These are phyloP conservation scores for Ormosia semicastrata DNA, from an alignment of 306 rosid species.

Conservation along the genomic window DNA sequence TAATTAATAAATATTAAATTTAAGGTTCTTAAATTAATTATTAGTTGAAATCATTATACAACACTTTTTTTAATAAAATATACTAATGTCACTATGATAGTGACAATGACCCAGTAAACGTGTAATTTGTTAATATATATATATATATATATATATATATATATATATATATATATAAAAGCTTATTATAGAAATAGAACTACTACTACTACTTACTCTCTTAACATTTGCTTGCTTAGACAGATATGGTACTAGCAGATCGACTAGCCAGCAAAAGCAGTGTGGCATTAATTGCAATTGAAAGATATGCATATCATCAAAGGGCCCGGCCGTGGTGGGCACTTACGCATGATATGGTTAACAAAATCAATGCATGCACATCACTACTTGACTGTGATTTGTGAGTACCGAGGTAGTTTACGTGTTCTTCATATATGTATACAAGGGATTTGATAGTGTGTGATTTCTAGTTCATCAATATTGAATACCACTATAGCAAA, in stretches of 20 bases:
- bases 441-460: neutral
- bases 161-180: no score
- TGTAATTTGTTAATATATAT: no score
- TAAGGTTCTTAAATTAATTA: no score
- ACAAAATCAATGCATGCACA: slow-evolving; percentile 27
- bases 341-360: slow-evolving; percentile 1
- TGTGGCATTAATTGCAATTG: neutral
- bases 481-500: neutral
- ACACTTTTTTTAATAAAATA: no score
- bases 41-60: no score
- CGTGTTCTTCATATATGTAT: neutral
- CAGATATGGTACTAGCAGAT: neutral
- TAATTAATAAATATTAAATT: no score
- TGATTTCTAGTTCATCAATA: neutral
- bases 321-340: slow-evolving; percentile 21
- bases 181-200: no score
- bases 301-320: neutral
- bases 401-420: slow-evolving; percentile 37
- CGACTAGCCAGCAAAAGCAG: neutral
- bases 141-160: no score
- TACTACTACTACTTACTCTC: neutral
- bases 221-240: neutral
- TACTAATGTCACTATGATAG: no score
- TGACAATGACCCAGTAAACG: no score
- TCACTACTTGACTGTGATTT: slow-evolving; percentile 27